Evolutionary conservation across 192 early-diverging fungal genomes (phyloP).

Genomic region (Entomortierella chlamydospora): DNA sequence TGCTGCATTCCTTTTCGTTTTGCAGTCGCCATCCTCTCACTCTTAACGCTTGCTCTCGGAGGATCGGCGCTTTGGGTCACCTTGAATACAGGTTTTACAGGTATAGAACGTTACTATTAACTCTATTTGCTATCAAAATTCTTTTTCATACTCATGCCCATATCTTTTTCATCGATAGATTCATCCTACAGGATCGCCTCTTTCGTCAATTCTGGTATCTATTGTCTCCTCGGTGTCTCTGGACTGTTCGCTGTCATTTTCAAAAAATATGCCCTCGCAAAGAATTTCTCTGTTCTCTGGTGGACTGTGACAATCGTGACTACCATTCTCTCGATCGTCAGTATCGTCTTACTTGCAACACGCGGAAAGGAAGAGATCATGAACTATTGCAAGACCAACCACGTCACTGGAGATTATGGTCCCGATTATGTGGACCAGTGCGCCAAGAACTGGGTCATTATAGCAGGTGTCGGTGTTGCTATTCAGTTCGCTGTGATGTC

Average conservation of each 20-base stretch:
- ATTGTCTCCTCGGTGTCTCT: constrained; percentile 28
- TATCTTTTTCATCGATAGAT: neutral
- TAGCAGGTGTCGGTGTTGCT: constrained; percentile 3
- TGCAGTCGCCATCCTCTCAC: constrained; percentile 31
- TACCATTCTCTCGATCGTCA: constrained; percentile 20
- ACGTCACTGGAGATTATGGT: neutral
- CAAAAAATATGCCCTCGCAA: constrained; percentile 49
- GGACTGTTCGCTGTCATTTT: constrained; percentile 32
- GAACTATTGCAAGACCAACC: constrained; percentile 1
- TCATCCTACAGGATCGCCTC: constrained; percentile 12
- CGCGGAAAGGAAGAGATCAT: constrained; percentile 24
- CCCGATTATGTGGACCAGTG: constrained; percentile 18
- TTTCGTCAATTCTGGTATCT: constrained; percentile 24
- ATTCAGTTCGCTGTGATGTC: constrained; percentile 27
- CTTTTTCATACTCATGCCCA: neutral
- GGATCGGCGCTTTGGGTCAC: constrained; percentile 24
- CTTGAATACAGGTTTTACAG: constrained; percentile 9
- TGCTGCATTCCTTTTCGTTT: constrained; percentile 45
- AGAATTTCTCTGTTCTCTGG: constrained; percentile 54
- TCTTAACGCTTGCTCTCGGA: constrained; percentile 31
- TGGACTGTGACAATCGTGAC: constrained; percentile 39
- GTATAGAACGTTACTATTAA: neutral
- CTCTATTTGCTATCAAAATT: neutral
- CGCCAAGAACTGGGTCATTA: constrained; percentile 12
- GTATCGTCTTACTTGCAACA: constrained; percentile 29